phyloP scores from a whole-genome alignment of 2,329 filamentous ascomycete genomes.

The Teratosphaeria zuluensis region DNA sequence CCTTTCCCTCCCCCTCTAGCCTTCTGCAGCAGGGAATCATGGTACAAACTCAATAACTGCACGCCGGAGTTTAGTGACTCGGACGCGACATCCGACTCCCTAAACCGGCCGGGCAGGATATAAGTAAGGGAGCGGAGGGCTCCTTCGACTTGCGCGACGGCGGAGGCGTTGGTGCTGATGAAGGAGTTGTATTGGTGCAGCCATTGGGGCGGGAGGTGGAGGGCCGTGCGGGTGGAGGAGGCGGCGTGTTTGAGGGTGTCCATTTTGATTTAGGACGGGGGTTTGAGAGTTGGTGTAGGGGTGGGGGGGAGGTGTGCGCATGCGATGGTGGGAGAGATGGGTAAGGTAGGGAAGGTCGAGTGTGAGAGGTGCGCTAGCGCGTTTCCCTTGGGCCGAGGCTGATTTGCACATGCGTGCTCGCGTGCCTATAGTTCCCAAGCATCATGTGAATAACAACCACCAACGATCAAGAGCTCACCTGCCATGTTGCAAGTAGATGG shows the following conservation, averaged over 20 bases:
- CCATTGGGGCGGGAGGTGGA: slow-evolving; percentile 23
- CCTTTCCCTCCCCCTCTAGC: slow-evolving; percentile 43
- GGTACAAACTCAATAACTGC: slow-evolving; percentile 83
- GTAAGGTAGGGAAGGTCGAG: too few relatives aligned
- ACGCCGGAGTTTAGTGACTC: slow-evolving; percentile 75
- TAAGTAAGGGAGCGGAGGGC: slow-evolving; percentile 88
- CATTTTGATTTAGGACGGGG: slow-evolving; percentile 11
- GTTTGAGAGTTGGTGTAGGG: too few relatives aligned
- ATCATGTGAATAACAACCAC: too few relatives aligned
- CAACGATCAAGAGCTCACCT: too few relatives aligned
- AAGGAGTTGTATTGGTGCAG: slow-evolving; percentile 67
- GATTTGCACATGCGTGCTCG: neutral
- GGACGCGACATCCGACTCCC: slow-evolving; percentile 88
- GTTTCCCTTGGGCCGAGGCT: neutral
- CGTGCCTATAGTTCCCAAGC: too few relatives aligned
- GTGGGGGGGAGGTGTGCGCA: too few relatives aligned
- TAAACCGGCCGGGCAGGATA: slow-evolving; percentile 83
- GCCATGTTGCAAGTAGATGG: too few relatives aligned
- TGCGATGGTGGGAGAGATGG: neutral
- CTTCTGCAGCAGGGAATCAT: slow-evolving; percentile 73
- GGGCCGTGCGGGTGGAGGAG: slow-evolving; percentile 19
- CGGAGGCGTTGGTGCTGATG: slow-evolving; percentile 87
- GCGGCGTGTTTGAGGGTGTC: slow-evolving; percentile 19
- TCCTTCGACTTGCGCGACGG: slow-evolving; percentile 91
- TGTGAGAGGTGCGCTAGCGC: neutral